Evolutionary conservation across 2,329 filamentous ascomycete genomes (phyloP).

Genomic region (Curvularia verruculosa): DNA sequence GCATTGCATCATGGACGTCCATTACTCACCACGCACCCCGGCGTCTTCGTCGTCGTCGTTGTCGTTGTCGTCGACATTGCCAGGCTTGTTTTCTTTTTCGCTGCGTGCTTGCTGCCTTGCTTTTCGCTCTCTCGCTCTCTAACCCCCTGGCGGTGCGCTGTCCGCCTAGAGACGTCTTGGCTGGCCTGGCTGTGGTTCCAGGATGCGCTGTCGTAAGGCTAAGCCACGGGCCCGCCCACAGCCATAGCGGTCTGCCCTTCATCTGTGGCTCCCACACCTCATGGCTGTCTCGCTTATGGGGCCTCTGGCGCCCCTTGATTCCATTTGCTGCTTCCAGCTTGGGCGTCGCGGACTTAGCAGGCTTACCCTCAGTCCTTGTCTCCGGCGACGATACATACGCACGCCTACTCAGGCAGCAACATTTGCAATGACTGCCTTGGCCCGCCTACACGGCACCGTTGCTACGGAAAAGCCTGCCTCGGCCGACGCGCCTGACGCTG

Average conservation of each 20-base stretch:
- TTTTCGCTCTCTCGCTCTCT: constrained; percentile 7
- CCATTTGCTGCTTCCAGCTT: background rate
- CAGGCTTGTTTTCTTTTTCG: background rate
- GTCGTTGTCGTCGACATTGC: no score
- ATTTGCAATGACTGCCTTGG: background rate
- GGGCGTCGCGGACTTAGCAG: background rate
- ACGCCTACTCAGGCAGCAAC: constrained; percentile 9
- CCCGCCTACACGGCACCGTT: background rate
- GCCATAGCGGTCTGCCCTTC: constrained; percentile 34
- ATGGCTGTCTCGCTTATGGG: constrained; percentile 22
- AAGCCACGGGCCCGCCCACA: constrained; percentile 29
- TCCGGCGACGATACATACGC: constrained; percentile 5
- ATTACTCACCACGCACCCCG: no score
- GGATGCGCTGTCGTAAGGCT: constrained; percentile 35
- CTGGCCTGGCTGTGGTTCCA: constrained; percentile 21
- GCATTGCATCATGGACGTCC: constrained; percentile 21
- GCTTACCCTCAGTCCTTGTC: background rate
- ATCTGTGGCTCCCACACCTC: constrained; percentile 33
- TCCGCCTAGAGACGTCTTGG: constrained; percentile 13
- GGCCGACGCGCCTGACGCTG: constrained; percentile 19
- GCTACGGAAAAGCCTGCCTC: constrained; percentile 18
- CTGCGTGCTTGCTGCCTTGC: background rate
- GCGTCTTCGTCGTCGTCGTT: no score
- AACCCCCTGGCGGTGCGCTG: constrained; percentile 8
- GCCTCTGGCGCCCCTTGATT: constrained; percentile 10